Conservation (phyloP, 2,329 filamentous ascomycete genomes). For the Achaetomium macrosporum region DNA sequence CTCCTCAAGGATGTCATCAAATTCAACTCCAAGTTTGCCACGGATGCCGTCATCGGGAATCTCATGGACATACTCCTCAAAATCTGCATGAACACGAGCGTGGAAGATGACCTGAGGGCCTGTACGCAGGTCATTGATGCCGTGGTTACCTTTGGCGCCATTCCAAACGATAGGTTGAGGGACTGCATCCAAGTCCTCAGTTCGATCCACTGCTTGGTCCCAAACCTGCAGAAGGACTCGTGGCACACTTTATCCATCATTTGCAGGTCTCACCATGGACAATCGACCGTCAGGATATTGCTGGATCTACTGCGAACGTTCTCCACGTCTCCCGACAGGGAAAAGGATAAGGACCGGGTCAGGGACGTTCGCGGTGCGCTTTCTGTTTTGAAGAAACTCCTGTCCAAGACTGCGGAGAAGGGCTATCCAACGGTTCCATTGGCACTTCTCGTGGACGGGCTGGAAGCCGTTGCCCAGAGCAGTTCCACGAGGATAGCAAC, state of each 20-base stretch:
- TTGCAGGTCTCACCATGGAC: conserved; percentile 67
- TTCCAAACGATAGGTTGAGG: conserved; percentile 57
- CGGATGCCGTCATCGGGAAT: conserved; percentile 41
- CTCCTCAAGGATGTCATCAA: conserved; percentile 66
- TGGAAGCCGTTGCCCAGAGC: conserved; percentile 45
- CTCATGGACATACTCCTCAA: conserved; percentile 58
- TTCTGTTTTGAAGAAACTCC: conserved; percentile 55
- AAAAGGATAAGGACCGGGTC: conserved; percentile 43
- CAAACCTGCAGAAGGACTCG: conserved; percentile 53
- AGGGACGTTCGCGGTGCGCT: conserved; percentile 58
- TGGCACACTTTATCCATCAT: conserved; percentile 68
- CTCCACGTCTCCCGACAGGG: conserved; percentile 27
- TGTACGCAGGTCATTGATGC: conserved; percentile 64
- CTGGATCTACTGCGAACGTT: conserved; percentile 55
- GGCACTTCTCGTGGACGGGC: conserved; percentile 51
- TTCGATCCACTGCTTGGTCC: conserved; percentile 63
- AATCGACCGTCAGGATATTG: conserved; percentile 60
- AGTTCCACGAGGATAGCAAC: conserved; percentile 42
- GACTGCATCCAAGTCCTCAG: conserved; percentile 65
- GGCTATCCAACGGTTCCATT: conserved; percentile 57
- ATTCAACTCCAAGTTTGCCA: conserved; percentile 48
- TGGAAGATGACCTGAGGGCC: conserved; percentile 57
- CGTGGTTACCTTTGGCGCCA: conserved; percentile 65
- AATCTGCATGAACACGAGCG: conserved; percentile 63
- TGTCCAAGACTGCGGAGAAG: conserved; percentile 54